These are phyloP conservation scores for Eleusine coracana DNA, from an alignment of 176 grass and related monocot genomes.

Conservation along the genomic window DNA sequence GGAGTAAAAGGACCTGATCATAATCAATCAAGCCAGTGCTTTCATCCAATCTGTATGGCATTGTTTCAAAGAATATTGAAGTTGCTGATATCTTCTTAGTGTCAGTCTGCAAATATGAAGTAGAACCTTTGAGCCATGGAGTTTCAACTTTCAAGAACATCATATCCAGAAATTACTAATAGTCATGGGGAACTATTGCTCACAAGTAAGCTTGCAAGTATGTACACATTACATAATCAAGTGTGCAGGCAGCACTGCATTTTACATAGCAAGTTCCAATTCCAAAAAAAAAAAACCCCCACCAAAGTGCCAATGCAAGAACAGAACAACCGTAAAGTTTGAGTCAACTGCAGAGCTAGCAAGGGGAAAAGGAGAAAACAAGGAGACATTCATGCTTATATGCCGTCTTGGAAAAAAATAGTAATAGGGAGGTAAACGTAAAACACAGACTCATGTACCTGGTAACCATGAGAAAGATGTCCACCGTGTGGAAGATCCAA, in stretches of 20 bases:
- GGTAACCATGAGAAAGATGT: conserved; percentile 99
- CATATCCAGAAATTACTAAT: conserved; percentile 18
- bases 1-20: conserved; percentile 65
- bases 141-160: conserved; percentile 18
- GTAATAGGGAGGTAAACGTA: conserved; percentile 13
- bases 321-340: conserved; percentile 24
- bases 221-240: conserved; percentile 21
- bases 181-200: conserved; percentile 11
- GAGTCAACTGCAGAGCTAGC: conserved; percentile 8
- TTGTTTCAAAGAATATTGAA: conserved; percentile 99
- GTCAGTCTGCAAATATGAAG: conserved; percentile 79
- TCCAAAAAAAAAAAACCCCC: neutral
- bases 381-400: conserved; percentile 16
- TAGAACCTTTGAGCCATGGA: conserved; percentile 39
- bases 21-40: conserved; percentile 99
- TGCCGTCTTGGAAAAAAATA: conserved; percentile 5
- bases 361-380: conserved; percentile 25
- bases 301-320: conserved; percentile 11
- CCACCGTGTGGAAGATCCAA: conserved; percentile 99
- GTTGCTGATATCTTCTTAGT: conserved; percentile 99
- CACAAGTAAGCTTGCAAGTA: neutral
- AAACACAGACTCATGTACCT: conserved; percentile 55
- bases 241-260: neutral
- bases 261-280: conserved; percentile 15
- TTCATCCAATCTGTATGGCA: conserved; percentile 97